A percentile compares a stretch with the other conserved stretches of the same genome.
phyloP scores from a whole-genome alignment of 75 land plant species.

The Chamaecyparis obtusa region DNA sequence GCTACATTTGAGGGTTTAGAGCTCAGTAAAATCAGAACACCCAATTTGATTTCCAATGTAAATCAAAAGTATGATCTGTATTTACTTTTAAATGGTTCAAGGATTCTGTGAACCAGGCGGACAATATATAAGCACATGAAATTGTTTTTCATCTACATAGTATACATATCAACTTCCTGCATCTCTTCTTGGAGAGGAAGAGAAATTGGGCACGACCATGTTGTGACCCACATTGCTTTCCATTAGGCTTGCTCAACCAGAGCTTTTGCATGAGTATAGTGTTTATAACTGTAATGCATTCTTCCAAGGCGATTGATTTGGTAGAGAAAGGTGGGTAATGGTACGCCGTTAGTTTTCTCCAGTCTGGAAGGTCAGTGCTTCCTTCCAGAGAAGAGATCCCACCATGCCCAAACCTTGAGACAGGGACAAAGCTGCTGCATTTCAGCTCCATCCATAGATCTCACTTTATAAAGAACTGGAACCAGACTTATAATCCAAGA shows the following conservation, averaged over 20 bases:
- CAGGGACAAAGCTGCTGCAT: background rate
- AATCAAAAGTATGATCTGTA: background rate
- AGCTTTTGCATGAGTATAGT: background rate
- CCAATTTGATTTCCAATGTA: background rate
- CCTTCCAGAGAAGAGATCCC: background rate
- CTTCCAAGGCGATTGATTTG: background rate
- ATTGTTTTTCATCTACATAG: background rate
- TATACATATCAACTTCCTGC: background rate
- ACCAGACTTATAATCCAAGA: constrained; percentile 32
- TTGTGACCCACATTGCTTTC: background rate
- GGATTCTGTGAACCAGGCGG: background rate
- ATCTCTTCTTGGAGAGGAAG: background rate
- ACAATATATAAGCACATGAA: background rate
- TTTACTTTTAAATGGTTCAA: background rate
- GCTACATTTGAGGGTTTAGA: background rate
- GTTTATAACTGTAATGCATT: background rate
- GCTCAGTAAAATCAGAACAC: background rate
- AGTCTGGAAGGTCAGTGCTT: background rate
- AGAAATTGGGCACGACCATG: background rate
- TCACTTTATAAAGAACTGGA: background rate
- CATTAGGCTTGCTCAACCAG: background rate
- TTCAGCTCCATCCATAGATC: background rate
- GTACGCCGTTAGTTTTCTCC: background rate
- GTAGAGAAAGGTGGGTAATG: background rate
- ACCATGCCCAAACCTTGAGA: background rate